These are phyloP conservation scores for Pythium brassicae DNA, from an alignment of 352 stramenopile genomes.

Conservation along the genomic window DNA sequence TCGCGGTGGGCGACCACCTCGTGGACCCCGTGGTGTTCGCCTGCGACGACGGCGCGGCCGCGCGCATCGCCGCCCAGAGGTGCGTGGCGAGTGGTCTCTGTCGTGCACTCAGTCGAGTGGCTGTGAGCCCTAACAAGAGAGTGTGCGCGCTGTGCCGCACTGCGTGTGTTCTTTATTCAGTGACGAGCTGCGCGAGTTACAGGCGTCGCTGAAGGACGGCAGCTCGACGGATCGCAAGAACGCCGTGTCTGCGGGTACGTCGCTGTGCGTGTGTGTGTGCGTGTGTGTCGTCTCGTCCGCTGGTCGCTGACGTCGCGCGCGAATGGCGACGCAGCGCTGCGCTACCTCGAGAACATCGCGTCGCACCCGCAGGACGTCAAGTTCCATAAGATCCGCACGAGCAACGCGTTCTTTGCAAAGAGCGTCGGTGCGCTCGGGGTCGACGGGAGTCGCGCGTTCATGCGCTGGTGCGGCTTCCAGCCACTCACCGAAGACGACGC, in stretches of 20 bases:
- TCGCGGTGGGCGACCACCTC: constrained; percentile 69
- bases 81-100: background rate
- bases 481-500: constrained; percentile 19
- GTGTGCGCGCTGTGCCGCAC: too few species aligned
- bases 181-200: background rate
- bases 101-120: background rate
- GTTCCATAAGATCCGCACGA: constrained; percentile 66
- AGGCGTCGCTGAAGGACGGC: background rate
- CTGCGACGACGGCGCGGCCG: constrained; percentile 5
- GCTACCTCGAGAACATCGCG: constrained; percentile 71
- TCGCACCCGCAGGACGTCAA: constrained; percentile 45
- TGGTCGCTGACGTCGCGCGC: background rate
- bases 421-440: constrained; percentile 29
- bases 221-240: background rate
- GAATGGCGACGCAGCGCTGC: constrained; percentile 21
- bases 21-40: constrained; percentile 51
- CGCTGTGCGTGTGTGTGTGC: constrained; percentile 1
- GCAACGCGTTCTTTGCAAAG: constrained; percentile 66
- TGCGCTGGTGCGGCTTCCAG: constrained; percentile 61
- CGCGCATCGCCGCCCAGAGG: background rate
- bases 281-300: background rate
- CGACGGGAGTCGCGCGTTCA: constrained; percentile 12
- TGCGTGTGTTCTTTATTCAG: background rate
- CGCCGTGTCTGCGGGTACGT: background rate
- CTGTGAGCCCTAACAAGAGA: too few species aligned